Conservation (phyloP, 2,329 filamentous ascomycete genomes). For the Fulvia fulva region DNA sequence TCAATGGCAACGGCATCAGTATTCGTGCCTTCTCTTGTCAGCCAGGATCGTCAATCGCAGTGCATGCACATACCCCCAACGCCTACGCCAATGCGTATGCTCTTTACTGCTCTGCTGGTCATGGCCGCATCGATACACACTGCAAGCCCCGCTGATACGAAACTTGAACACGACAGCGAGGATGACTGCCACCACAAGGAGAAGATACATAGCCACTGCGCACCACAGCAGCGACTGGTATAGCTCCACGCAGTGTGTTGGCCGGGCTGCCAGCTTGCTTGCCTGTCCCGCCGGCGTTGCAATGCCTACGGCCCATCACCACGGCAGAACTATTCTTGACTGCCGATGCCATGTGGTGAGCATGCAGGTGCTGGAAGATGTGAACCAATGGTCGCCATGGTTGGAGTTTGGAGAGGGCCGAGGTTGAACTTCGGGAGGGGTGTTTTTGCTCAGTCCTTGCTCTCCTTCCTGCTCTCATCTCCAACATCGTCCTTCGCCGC, state of each 20-base stretch:
- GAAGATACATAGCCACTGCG: not conserved
- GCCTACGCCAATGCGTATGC: constrained; percentile 40
- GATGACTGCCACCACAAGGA: not conserved
- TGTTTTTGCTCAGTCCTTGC: not conserved
- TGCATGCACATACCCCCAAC: not conserved
- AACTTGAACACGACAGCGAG: not conserved
- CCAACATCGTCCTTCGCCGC: not conserved
- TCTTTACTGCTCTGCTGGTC: constrained; percentile 11
- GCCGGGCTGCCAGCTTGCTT: constrained; percentile 6
- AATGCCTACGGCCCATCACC: constrained; percentile 3
- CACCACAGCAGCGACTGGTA: not conserved
- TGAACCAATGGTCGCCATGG: not conserved
- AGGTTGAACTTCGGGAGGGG: not conserved
- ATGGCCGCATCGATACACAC: not conserved
- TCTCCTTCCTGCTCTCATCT: not conserved
- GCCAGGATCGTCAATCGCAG: not conserved
- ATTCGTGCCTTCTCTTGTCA: constrained; percentile 27
- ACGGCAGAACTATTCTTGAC: not conserved
- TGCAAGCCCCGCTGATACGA: not conserved
- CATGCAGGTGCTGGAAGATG: not conserved
- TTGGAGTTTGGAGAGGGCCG: not conserved
- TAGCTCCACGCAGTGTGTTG: not conserved
- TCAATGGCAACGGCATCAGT: constrained; percentile 35
- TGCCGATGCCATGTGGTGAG: not conserved
- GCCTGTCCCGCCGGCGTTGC: not conserved